A percentile compares a stretch with the other conserved stretches of the same genome.
These are phyloP conservation scores for Urtica urens DNA, from an alignment of 306 rosid genomes.

Conservation along the genomic window DNA sequence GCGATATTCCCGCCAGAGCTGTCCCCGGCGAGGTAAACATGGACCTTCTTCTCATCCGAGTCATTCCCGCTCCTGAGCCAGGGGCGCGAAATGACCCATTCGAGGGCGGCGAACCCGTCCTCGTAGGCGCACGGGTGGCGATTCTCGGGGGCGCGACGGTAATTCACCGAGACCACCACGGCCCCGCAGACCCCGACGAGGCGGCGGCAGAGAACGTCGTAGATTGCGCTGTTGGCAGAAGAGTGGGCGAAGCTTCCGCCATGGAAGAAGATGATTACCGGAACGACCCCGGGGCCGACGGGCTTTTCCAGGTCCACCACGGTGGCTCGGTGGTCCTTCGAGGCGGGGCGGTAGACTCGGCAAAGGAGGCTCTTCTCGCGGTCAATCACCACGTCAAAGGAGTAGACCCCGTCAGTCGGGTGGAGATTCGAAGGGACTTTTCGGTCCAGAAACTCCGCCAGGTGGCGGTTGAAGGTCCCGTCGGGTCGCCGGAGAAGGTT, in stretches of 20 bases:
- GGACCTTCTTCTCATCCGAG: conserved; percentile 67
- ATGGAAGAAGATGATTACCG: conserved; percentile 80
- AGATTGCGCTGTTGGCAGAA: conserved; percentile 83
- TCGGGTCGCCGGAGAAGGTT: conserved; percentile 97
- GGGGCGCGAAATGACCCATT: conserved; percentile 66
- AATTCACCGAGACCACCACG: conserved; percentile 79
- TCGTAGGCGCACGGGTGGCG: conserved; percentile 83
- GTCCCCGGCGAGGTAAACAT: conserved; percentile 75
- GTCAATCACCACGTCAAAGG: conserved; percentile 79
- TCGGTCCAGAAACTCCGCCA: conserved; percentile 90
- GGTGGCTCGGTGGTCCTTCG: conserved; percentile 26
- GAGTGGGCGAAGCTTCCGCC: conserved; percentile 99
- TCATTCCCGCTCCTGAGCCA: conserved; percentile 82
- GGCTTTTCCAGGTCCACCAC: conserved; percentile 66
- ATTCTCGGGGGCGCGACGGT: conserved; percentile 82
- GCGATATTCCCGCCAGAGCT: conserved; percentile 98
- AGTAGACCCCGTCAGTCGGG: conserved; percentile 65
- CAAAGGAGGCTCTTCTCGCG: conserved; percentile 47
- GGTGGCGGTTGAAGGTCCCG: conserved; percentile 87
- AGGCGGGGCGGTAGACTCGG: conserved; percentile 69
- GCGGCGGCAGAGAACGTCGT: conserved; percentile 78
- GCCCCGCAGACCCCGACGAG: conserved; percentile 72
- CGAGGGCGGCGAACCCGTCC: conserved; percentile 84
- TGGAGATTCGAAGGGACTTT: conserved; percentile 67
- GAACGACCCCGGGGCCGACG: conserved; percentile 42